phyloP scores from a whole-genome alignment of 2,329 filamentous ascomycete genomes.

The Xylariaceae sp. region DNA sequence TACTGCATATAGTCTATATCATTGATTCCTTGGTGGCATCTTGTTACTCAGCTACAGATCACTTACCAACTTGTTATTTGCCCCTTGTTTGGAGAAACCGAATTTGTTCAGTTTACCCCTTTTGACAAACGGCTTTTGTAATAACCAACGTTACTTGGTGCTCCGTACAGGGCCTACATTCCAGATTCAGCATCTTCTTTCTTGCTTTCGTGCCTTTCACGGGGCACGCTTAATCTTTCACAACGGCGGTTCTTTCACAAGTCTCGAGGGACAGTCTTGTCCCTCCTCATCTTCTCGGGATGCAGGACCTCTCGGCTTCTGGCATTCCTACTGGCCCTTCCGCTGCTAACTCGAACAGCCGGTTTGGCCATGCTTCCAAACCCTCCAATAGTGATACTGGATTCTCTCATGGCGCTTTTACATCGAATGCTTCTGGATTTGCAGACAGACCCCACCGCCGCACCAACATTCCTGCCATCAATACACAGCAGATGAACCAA shows the following conservation, averaged over 20 bases:
- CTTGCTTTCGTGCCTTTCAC: conserved; percentile 48
- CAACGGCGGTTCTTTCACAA: conserved; percentile 83
- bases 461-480: conserved; percentile 88
- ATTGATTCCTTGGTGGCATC: conserved; percentile 34
- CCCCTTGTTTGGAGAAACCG: conserved; percentile 37
- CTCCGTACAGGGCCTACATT: conserved; percentile 35
- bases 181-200: conserved; percentile 38
- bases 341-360: conserved; percentile 58
- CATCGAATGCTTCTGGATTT: conserved; percentile 84
- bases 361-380: conserved; percentile 79
- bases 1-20: conserved; percentile 40
- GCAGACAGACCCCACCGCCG: conserved; percentile 86
- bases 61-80: conserved; percentile 38
- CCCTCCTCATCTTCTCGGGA: conserved; percentile 86
- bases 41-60: conserved; percentile 36
- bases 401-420: conserved; percentile 92
- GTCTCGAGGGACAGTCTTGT: conserved; percentile 82
- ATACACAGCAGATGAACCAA: conserved; percentile 73
- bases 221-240: conserved; percentile 68
- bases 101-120: conserved; percentile 33
- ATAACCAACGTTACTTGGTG: conserved; percentile 40
- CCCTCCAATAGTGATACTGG: conserved; percentile 84
- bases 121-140: conserved; percentile 41
- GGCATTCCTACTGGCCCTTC: conserved; percentile 65
- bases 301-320: conserved; percentile 83